phyloP scores from a whole-genome alignment of 192 early-diverging fungal species.

The Umbelopsis isabellina region DNA sequence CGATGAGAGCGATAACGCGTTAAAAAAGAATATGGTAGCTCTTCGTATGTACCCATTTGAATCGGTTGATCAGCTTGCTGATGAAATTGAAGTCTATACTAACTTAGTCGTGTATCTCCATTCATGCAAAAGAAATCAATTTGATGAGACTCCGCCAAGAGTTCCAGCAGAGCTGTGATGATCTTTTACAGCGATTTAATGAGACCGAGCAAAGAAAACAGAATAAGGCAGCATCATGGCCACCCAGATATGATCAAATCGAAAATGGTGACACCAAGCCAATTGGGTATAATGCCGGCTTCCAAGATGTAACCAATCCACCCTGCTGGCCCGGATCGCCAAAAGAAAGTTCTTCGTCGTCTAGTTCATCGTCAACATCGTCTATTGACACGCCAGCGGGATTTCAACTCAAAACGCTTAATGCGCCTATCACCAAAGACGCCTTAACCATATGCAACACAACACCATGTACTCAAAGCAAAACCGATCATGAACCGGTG shows the following conservation, averaged over 20 bases:
- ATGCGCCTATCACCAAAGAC: not conserved
- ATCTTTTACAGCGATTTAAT: slow-evolving; percentile 21
- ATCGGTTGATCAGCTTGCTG: not conserved
- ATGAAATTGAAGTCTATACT: not conserved
- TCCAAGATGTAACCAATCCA: too few relatives aligned
- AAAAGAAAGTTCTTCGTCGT: slow-evolving; percentile 13
- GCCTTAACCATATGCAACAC: not conserved
- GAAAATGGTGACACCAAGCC: too few relatives aligned
- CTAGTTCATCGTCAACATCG: not conserved
- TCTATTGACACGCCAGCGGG: slow-evolving; percentile 1
- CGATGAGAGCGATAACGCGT: slow-evolving; percentile 10
- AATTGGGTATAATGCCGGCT: too few relatives aligned
- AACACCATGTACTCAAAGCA: not conserved
- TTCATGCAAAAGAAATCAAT: slow-evolving; percentile 7
- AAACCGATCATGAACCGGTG: not conserved
- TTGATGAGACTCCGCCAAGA: slow-evolving; percentile 19
- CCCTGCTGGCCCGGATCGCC: not conserved
- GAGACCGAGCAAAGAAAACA: slow-evolving; percentile 10
- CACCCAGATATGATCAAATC: slow-evolving; percentile 4
- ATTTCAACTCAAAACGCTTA: not conserved
- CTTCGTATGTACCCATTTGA: slow-evolving; percentile 5
- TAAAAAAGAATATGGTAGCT: slow-evolving; percentile 16
- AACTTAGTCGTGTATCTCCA: not conserved
- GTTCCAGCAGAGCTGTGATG: slow-evolving; percentile 17
- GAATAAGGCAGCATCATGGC: not conserved